Conservation (phyloP, 129 eudicot genomes). For the Centaurea solstitialis region DNA sequence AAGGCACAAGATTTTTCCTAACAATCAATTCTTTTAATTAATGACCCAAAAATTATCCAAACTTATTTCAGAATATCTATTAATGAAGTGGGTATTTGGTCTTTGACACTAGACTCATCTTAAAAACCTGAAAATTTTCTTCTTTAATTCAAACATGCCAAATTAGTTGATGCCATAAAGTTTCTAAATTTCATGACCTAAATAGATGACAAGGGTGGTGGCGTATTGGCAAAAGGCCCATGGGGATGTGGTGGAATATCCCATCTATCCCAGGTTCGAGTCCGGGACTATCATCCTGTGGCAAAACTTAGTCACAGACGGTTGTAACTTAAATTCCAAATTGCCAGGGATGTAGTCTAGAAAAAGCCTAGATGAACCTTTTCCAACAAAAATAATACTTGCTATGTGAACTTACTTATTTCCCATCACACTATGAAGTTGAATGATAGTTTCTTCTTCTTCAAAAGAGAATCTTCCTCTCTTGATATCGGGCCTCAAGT, state of each 20-base stretch:
- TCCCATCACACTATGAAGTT: conserved; percentile 72
- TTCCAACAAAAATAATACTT: not conserved
- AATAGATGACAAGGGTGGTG: not conserved
- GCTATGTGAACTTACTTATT: conserved; percentile 58
- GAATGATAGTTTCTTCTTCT: conserved; percentile 85
- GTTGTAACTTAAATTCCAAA: no score
- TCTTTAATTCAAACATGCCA: not conserved
- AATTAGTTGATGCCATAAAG: not conserved
- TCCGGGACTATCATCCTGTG: no score
- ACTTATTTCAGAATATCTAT: no score
- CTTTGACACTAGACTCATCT: not conserved
- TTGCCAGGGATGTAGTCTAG: no score
- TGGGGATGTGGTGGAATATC: no score
- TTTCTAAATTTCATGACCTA: not conserved
- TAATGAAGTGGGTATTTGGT: not conserved
- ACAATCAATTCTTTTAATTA: not conserved
- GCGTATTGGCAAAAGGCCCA: no score
- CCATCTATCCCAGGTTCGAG: no score
- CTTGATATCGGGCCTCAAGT: conserved; percentile 86
- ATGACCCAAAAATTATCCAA: not conserved
- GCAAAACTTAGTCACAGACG: no score
- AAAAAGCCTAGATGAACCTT: no score
- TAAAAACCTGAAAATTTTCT: not conserved
- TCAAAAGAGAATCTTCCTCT: conserved; percentile 86
- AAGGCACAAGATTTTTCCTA: not conserved